These are phyloP conservation scores for Exsudoporus floridanus DNA, from an alignment of 1,284 basidiomycete genomes.

Conservation along the genomic window DNA sequence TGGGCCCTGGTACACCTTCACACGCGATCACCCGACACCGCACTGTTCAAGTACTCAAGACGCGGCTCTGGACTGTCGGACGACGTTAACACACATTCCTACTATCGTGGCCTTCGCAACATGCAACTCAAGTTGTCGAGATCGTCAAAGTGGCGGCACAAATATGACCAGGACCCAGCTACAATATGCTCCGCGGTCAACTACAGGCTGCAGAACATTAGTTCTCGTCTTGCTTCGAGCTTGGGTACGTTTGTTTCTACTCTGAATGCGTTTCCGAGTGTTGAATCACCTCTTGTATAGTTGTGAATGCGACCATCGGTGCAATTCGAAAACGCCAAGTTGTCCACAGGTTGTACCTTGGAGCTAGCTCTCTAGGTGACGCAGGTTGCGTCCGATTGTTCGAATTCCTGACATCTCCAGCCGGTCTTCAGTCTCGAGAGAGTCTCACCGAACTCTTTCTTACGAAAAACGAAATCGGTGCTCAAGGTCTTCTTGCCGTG, in stretches of 20 bases:
- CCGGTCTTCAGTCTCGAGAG: conserved; percentile 43
- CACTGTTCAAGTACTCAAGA: not conserved
- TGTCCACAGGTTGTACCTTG: conserved; percentile 34
- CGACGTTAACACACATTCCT: not conserved
- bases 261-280: not conserved
- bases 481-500: conserved; percentile 54
- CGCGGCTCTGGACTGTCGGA: not conserved
- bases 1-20: no score
- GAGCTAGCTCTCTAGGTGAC: conserved; percentile 40
- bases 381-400: conserved; percentile 57
- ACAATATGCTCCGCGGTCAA: conserved; percentile 31
- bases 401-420: conserved; percentile 49
- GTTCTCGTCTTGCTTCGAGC: conserved; percentile 31
- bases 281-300: conserved; percentile 8
- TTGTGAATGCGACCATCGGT: conserved; percentile 26
- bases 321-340: conserved; percentile 31
- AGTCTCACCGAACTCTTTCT: conserved; percentile 55
- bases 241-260: conserved; percentile 18
- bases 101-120: not conserved
- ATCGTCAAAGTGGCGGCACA: conserved; percentile 30
- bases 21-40: conserved; percentile 22
- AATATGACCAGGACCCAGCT: conserved; percentile 30
- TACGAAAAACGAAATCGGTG: conserved; percentile 56
- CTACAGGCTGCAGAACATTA: conserved; percentile 28
- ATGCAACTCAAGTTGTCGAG: conserved; percentile 31